These are phyloP conservation scores for Exserohilum turcica DNA, from an alignment of 2,329 filamentous ascomycete genomes.

Conservation along the genomic window DNA sequence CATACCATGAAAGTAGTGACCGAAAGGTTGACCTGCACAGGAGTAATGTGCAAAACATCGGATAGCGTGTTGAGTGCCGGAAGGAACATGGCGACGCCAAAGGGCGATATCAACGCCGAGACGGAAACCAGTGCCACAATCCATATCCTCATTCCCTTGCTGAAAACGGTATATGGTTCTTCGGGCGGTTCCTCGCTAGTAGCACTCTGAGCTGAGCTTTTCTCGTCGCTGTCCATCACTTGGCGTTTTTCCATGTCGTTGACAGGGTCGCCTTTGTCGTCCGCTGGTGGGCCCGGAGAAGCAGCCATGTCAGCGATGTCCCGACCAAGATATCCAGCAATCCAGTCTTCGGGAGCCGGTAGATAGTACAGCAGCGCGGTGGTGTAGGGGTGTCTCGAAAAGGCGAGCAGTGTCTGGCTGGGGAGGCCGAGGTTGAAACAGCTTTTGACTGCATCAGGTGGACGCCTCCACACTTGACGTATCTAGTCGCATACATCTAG, in stretches of 20 bases:
- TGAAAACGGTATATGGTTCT: constrained; percentile 40
- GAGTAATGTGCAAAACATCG: constrained; percentile 49
- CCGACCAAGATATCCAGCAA: not conserved
- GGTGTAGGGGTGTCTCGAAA: not conserved
- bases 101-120: constrained; percentile 57
- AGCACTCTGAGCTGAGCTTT: constrained; percentile 4
- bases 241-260: not conserved
- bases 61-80: constrained; percentile 45
- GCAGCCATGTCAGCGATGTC: constrained; percentile 1
- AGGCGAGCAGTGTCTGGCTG: not conserved
- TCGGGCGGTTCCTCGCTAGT: constrained; percentile 31
- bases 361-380: not conserved
- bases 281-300: not conserved
- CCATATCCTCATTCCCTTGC: constrained; percentile 50
- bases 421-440: not conserved
- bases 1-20: constrained; percentile 56
- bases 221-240: constrained; percentile 24
- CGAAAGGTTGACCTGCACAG: constrained; percentile 56
- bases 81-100: constrained; percentile 47
- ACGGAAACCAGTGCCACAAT: constrained; percentile 56
- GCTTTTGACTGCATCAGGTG: constrained; percentile 2
- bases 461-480: constrained; percentile 1
- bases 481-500: constrained; percentile 1
- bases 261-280: not conserved
- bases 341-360: not conserved